phyloP scores from a whole-genome alignment of 2,329 filamentous ascomycete species.

The Aspergillus costaricaensis region DNA sequence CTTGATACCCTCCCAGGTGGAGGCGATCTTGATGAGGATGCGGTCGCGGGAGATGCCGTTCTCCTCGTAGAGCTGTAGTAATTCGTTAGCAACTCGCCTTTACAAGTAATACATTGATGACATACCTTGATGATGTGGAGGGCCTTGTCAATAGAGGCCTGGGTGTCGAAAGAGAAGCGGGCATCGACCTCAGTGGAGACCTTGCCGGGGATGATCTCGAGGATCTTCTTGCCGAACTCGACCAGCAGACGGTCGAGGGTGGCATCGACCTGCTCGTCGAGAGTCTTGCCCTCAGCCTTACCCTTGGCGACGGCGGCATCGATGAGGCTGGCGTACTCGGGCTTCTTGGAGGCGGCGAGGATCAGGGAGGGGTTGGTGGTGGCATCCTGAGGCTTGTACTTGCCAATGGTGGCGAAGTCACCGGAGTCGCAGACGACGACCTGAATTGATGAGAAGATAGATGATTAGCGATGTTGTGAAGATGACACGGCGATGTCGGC shows the following conservation, averaged over 20 bases:
- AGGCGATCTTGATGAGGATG: conserved; percentile 97
- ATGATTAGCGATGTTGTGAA: conserved; percentile 15
- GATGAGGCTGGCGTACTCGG: conserved; percentile 91
- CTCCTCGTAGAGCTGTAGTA: conserved; percentile 86
- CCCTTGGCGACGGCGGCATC: conserved; percentile 82
- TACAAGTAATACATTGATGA: too few species aligned
- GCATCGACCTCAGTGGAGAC: conserved; percentile 99
- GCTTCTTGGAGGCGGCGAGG: conserved; percentile 96
- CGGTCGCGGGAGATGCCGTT: conserved; percentile 91
- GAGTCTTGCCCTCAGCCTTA: conserved; percentile 67
- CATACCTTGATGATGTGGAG: conserved; percentile 90
- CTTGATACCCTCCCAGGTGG: conserved; percentile 99
- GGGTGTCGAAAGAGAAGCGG: conserved; percentile 89
- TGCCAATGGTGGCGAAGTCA: conserved; percentile 88
- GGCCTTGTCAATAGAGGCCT: conserved; percentile 92
- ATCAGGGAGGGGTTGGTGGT: conserved; percentile 99
- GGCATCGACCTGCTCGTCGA: conserved; percentile 83
- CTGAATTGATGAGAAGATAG: conserved; percentile 48
- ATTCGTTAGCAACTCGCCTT: not conserved
- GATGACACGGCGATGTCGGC: not conserved
- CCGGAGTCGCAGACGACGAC: conserved; percentile 96
- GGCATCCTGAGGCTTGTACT: conserved; percentile 99
- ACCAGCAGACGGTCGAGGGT: conserved; percentile 93
- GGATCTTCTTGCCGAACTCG: conserved; percentile 97
- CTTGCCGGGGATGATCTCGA: conserved; percentile 95